Base-by-base conservation (phyloP, 73 alveolate genomes). In the Paraurostyla sp. region DNA sequence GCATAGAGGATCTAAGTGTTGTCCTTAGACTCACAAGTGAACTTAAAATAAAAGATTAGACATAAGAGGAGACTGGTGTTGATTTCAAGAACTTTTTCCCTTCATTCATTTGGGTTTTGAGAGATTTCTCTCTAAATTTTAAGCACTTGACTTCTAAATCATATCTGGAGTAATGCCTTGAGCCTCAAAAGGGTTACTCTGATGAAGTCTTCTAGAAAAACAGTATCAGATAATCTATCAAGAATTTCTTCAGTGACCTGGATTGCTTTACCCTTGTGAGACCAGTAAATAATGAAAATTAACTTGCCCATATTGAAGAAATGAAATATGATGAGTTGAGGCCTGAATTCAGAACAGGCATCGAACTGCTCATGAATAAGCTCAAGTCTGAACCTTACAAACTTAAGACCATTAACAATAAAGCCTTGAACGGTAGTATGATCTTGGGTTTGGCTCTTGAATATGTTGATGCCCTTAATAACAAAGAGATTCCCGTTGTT, bases 41-140 rank as follows among this genome's bases (percentile, higher is more conserved):
- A 32, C 89, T 78, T 40, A 78, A 54, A 60, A 78, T 78, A 2
- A 78, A 60, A 78, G 89, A 78, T 51, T 27, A 42, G 25, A 35
- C 6, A 11, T n/a, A 50, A 78, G 89, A 78, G 32, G 89, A 78
- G 78, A 78, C 80, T n/a, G 89, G 89, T 50, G 54, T 90, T 46
- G 96, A 93, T 60, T 76, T 91, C 71, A 94, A 93, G 18, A 94
- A 93, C 57, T 92, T 85, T 86, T 95, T 97, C 85, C 99, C 99
- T 0, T 84, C 93, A 25, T 93, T 97, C 85, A 68, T 92, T 13
- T 97, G 99, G 99, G 98, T 97, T 89, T 71, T 97, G 62, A 95
- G 99, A 94, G 99, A 97, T 92, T 97, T 97, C 83, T 92, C 97
- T 16, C 93, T 97, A 32, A 98, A 97, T 78, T 82, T 94, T 41